phyloP scores from a whole-genome alignment of 2,329 filamentous ascomycete species.

The Pyrenophora graminea region DNA sequence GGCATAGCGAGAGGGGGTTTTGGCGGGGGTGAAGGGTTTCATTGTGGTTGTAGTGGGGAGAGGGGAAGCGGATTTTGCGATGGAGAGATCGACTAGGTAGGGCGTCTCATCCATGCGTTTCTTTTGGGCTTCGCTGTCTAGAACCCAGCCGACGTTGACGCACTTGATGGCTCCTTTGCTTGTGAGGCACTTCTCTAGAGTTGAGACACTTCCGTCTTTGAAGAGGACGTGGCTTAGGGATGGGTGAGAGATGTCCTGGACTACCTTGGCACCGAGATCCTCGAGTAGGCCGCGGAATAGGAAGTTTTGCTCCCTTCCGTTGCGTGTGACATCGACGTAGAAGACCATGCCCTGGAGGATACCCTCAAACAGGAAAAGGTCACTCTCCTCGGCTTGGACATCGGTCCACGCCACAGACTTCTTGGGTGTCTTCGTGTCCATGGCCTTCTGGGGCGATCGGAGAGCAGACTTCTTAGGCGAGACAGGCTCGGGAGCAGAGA shows the following conservation, averaged over 20 bases:
- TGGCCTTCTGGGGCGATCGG: slow-evolving; percentile 41
- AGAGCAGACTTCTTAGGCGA: slow-evolving; percentile 42
- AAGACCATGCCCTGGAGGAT: slow-evolving; percentile 67
- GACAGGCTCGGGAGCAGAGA: slow-evolving; percentile 16
- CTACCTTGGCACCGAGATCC: slow-evolving; percentile 80
- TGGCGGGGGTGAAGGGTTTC: slow-evolving; percentile 36
- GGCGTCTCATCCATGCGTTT: slow-evolving; percentile 39
- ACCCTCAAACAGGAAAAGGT: slow-evolving; percentile 29
- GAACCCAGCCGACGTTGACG: slow-evolving; percentile 85
- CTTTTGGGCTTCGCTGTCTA: slow-evolving; percentile 59
- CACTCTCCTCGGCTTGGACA: slow-evolving; percentile 26
- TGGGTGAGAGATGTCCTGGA: slow-evolving; percentile 68
- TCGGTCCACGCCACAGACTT: slow-evolving; percentile 43
- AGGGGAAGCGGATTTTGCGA: slow-evolving; percentile 28
- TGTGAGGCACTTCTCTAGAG: slow-evolving; percentile 77
- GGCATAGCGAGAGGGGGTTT: slow-evolving; percentile 40
- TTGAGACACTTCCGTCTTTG: slow-evolving; percentile 82
- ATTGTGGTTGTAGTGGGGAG: slow-evolving; percentile 19
- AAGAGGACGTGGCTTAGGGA: slow-evolving; percentile 88
- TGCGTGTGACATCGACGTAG: slow-evolving; percentile 80
- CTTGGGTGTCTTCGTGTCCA: slow-evolving; percentile 40
- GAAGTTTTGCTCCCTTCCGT: slow-evolving; percentile 63
- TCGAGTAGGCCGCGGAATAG: slow-evolving; percentile 79
- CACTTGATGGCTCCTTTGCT: slow-evolving; percentile 77
- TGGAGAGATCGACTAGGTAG: slow-evolving; percentile 39